Percentiles rank a stretch among this genome's conserved stretches.
These are phyloP conservation scores for Hemisphaericaspora xylofermentans DNA, from an alignment of 1,139 yeast species.

Conservation along the genomic window DNA sequence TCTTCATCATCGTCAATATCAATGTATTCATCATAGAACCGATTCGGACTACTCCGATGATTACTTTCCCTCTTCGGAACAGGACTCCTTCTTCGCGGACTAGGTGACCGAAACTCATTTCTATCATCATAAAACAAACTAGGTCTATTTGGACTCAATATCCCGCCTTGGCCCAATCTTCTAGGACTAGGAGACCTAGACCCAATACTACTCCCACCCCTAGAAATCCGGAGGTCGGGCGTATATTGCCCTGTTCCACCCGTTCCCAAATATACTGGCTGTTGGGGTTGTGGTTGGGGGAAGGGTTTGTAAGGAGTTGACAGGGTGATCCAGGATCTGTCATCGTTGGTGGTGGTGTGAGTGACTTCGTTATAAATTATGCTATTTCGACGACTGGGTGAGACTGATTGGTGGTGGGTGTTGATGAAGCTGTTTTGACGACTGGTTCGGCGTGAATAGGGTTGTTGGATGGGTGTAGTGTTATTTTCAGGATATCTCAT, in stretches of 20 bases:
- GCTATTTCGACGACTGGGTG: background rate
- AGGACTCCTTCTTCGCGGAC: too few species aligned
- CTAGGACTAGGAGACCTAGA: background rate
- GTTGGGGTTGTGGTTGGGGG: background rate
- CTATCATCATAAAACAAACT: constrained; percentile 10
- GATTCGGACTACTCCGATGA: too few species aligned
- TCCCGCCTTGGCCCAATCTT: background rate
- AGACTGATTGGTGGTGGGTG: background rate
- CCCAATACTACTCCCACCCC: background rate
- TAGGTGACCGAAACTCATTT: constrained; percentile 8
- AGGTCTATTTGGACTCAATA: constrained; percentile 4
- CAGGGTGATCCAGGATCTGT: background rate
- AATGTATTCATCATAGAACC: too few species aligned
- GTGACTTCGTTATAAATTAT: background rate
- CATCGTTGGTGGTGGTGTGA: background rate
- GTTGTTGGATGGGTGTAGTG: background rate
- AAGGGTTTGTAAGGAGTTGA: constrained; percentile 1
- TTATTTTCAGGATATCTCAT: too few species aligned
- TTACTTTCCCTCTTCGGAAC: too few species aligned
- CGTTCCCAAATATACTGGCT: too few species aligned
- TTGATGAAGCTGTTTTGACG: background rate
- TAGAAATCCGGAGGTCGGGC: background rate
- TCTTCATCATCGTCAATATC: too few species aligned
- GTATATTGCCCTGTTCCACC: too few species aligned
- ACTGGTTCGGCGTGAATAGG: background rate